Evolutionary conservation across 805 yeast species (phyloP), one percentile per base, ranked within the genome.

Genomic region (Maudiozyma pseudohumilis): DNA sequence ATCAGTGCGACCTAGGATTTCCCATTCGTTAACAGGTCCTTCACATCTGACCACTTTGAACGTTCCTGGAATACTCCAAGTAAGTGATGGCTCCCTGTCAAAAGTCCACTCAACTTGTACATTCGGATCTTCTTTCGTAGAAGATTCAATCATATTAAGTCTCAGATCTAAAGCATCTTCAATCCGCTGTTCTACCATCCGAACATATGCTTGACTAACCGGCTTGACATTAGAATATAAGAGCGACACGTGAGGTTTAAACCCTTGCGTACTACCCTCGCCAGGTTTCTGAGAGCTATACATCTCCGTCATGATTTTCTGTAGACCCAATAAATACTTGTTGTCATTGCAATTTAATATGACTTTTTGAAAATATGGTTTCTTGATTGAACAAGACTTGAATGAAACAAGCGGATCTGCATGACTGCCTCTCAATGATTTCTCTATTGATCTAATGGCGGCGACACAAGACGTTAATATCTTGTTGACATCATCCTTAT

Each of bases 11-110:
- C 86, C 89, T 41, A 81, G 60, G 1, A 70, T 70, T 29, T 69
- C 63, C 94, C 94, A 82, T 39, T 77, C 72, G 32, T 66, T 70
- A 5, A 77, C 77, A 4, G 80, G 83, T 0, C 89, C 89, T 47
- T 75, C 80, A 50, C 87, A 79, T 15, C 66, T 65, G 6, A 82
- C 84, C 37, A 82, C 67, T 46, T 78, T 73, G 40, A 65, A 50
- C 18, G 79, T 64, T 6, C 80, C 77, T 2, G 85, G 83, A 6
- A 79, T 74, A 32, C 68, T 70, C 92, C 92, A 82, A 3, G 75
- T 37, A 2, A 48, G 32, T 3, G 39, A 25, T 10, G 56, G 48
- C 8, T 29, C 35, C 4, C 41, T 35, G 12, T 39, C 39, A 29
- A 56, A 49, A 3, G 38, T 34, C 57, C 59, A 58, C 16, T 42